Evolutionary conservation across 139 green algal species (phyloP), one percentile per base, ranked within the genome.

Genomic region (Diplosphaera chodatii): DNA sequence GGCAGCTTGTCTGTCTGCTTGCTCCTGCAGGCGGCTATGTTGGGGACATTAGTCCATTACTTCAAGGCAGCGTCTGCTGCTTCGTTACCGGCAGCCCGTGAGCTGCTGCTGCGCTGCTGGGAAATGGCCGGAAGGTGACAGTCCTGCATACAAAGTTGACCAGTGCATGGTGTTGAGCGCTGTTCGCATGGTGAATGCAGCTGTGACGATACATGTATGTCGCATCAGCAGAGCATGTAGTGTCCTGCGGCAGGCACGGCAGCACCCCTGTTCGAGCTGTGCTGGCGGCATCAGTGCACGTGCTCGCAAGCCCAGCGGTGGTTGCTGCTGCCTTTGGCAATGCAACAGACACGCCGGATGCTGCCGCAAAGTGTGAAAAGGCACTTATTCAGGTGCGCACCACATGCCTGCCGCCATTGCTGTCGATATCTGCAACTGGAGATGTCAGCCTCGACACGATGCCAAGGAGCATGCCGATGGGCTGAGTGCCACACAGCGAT

Each of bases 301-400:
- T 40, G 23, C 22, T 66, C 4, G 68, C 63, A 3, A 62, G 48
- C 23, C 70, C 70, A 1, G 13, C 23, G 21, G 30, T 81, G 76
- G 41, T 81, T 32, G 64, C 63, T 1, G 75, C 59, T 0, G 66
- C 67, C 3, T 71, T 63, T 34, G 48, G 55, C 37, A 32, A 59
- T n/a, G 32, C 28, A 1, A 27, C 30, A 10, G 59, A 32, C 25
- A 21, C 27, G 72, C 29, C 28, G 48, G 72, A 30, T 32, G 66
- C 30, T 55, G 65, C 27, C 21, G 27, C 59, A 20, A 59, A 21
- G 16, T 59, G 48, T 18, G 48, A 59, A 18, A 59, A 25, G 13
- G 48, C n/a, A 55, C 64, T 66, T 13, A 27, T 67, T 55, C 55
- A 77, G 41, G 32, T 41, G 22, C 28, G 59, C 34, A 63, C n/a